These are phyloP conservation scores for Phytophthora ramorum DNA, from an alignment of 352 stramenopile genomes.

Conservation along the genomic window DNA sequence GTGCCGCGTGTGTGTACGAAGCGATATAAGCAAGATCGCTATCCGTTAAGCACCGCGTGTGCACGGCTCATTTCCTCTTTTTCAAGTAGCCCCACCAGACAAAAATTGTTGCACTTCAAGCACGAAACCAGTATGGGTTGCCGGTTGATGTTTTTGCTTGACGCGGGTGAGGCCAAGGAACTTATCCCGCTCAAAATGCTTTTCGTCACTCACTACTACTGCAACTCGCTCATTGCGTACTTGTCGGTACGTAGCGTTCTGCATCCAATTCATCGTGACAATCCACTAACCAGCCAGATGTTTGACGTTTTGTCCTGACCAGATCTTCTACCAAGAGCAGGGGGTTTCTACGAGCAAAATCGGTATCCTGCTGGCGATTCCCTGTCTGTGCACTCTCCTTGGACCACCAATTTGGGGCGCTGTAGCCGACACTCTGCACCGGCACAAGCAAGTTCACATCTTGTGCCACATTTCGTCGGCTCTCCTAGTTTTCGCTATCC, in stretches of 20 bases:
- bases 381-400: constrained; percentile 50
- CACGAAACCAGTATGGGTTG: constrained; percentile 17
- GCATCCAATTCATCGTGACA: neutral
- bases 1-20: constrained; percentile 5
- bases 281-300: neutral
- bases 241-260: constrained; percentile 20
- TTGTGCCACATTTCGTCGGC: constrained; percentile 49
- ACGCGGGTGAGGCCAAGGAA: constrained; percentile 35
- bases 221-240: constrained; percentile 34
- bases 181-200: constrained; percentile 35
- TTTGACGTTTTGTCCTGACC: neutral
- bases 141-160: constrained; percentile 27
- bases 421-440: constrained; percentile 48
- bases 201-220: constrained; percentile 27
- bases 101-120: neutral
- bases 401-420: constrained; percentile 57
- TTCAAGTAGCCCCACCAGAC: neutral
- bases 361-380: constrained; percentile 56
- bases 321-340: constrained; percentile 33
- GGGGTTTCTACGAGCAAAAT: constrained; percentile 58
- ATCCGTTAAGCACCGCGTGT: neutral
- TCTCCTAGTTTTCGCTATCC: constrained; percentile 53
- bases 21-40: neutral
- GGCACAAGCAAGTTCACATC: constrained; percentile 53
- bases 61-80: constrained; percentile 5